Evolutionary conservation across 2,329 filamentous ascomycete species (phyloP), one percentile per base, ranked within the genome.

Genomic region (Trichoderma sp.): DNA sequence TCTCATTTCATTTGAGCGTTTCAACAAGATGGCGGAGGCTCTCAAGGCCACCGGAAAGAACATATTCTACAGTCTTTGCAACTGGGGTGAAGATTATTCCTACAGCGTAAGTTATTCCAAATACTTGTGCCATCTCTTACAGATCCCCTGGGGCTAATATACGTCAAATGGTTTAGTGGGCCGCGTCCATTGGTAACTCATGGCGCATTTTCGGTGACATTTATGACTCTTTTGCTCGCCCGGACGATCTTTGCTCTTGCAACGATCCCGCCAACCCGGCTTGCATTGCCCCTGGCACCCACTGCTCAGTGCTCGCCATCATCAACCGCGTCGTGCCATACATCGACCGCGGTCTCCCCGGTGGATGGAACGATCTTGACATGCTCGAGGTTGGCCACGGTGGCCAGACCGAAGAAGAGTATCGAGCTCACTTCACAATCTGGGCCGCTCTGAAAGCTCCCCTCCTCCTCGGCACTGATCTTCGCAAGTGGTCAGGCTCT

Each of bases 391-490:
- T 72, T 4, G 70, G 70, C n/a, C 53, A 68, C 12, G 70, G 70
- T 4, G 70, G 64, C 17, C 61, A 62, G 70, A 68, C 70, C 28
- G 70, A 72, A 8, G 70, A 72, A 32, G 70, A 72, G 61, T 71
- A 72, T 17, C 53, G 53, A 39, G 68, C 82, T 28, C 84, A 85
- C 72, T 84, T 85, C 57, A 77, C 82, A 15, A 81, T 85, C 73
- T 85, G 83, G 83, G 81, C 83, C 1, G 82, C 83, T 59, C 79
- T 84, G 43, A 85, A 84, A 73, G 83, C 81, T 0, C 82, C 83
- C 11, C 76, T 85, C 2, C 82, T 84, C 30, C 81, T 84, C 61
- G 81, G 82, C 8, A 80, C 81, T 1, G 79, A 81, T 43, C 75
- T 84, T 15, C 75, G 77, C 76, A 73, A 73, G 66, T 74, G 76